These are phyloP conservation scores for Eutrema heterophyllum DNA, from an alignment of 345 rosid species.

Conservation along the genomic window DNA sequence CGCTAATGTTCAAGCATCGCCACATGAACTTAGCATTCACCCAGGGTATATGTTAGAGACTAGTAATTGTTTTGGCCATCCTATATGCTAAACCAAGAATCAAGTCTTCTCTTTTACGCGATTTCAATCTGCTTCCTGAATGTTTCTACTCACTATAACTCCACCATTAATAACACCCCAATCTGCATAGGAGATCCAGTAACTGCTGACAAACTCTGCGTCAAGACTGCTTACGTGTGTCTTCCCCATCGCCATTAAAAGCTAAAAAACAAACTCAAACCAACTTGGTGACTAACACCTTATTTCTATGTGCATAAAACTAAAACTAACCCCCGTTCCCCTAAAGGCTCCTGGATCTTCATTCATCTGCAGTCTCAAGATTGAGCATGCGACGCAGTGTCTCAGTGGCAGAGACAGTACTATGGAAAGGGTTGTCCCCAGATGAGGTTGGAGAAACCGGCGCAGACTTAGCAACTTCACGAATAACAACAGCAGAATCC, in stretches of 20 bases:
- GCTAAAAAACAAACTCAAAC: conserved; percentile 30
- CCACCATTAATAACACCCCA: conserved; percentile 10
- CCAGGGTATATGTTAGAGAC: conserved; percentile 28
- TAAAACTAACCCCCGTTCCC: conserved; percentile 38
- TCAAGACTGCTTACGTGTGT: conserved; percentile 28
- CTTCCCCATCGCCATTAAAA: conserved; percentile 30
- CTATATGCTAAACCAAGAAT: conserved; percentile 27
- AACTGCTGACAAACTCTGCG: conserved; percentile 35
- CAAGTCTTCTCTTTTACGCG: conserved; percentile 16
- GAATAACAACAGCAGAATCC: conserved; percentile 34
- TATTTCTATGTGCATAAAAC: conserved; percentile 56
- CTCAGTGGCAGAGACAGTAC: conserved; percentile 76
- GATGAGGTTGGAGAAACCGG: conserved; percentile 73
- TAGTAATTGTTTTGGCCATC: conserved; percentile 15
- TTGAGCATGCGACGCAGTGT: conserved; percentile 93
- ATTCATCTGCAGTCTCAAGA: conserved; percentile 59
- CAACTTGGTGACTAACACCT: conserved; percentile 37
- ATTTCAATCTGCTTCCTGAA: conserved; percentile 17
- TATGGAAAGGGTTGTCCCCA: conserved; percentile 40
- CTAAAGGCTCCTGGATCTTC: conserved; percentile 36
- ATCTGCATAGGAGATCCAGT: conserved; percentile 21
- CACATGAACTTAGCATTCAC: conserved; percentile 23
- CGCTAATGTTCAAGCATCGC: conserved; percentile 2
- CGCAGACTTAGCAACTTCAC: conserved; percentile 65
- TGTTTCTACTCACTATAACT: conserved; percentile 8